A percentile compares a stretch with the other conserved stretches of the same genome.
Conservation (phyloP, 148 eudicot genomes). For the Fagopyrum esculentum region DNA sequence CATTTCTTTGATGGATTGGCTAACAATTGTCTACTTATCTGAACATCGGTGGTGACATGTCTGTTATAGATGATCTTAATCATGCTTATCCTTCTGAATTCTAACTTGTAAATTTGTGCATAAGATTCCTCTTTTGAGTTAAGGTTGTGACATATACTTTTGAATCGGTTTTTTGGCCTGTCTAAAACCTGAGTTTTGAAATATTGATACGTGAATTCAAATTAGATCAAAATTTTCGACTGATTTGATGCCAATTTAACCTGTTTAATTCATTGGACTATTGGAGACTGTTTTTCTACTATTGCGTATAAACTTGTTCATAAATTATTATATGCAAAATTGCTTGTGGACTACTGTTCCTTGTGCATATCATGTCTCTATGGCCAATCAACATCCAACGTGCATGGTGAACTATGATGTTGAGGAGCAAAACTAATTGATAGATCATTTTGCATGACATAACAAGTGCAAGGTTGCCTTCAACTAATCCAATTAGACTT, state of each 20-base stretch:
- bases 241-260: neutral
- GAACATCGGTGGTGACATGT: neutral
- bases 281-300: neutral
- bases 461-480: slow-evolving; percentile 48
- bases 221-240: neutral
- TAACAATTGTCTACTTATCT: neutral
- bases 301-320: no score
- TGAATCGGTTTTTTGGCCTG: neutral
- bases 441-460: slow-evolving; percentile 33
- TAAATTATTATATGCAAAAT: no score
- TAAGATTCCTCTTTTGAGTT: neutral
- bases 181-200: no score
- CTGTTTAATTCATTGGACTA: no score
- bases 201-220: neutral
- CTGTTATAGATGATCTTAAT: neutral
- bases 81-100: neutral
- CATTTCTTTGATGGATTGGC: neutral
- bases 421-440: neutral
- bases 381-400: no score
- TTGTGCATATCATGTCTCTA: no score
- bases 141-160: no score
- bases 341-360: no score
- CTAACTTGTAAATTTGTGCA: neutral
- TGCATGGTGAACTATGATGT: no score
- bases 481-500: slow-evolving; percentile 52